phyloP scores from a whole-genome alignment of 1,284 basidiomycete genomes.

The Peniophora sp. region DNA sequence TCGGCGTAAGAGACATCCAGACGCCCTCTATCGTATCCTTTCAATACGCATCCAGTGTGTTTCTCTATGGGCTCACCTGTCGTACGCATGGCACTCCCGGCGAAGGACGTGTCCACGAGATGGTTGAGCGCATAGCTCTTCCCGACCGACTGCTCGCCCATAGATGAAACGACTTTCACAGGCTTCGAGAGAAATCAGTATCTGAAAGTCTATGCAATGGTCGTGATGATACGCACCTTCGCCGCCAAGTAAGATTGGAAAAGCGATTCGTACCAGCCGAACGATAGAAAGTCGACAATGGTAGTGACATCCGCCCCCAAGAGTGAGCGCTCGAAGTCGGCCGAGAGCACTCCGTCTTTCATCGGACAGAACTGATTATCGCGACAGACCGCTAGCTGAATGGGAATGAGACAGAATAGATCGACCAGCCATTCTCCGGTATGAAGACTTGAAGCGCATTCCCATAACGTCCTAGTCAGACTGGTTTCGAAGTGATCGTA shows the following conservation, averaged over 20 bases:
- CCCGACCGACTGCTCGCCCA: constrained; percentile 62
- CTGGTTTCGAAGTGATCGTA: constrained; percentile 9
- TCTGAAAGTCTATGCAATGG: too few species aligned
- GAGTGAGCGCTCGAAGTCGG: constrained; percentile 40
- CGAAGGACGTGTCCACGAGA: constrained; percentile 55
- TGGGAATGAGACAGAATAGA: constrained; percentile 54
- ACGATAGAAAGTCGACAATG: constrained; percentile 46
- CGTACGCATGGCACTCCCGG: constrained; percentile 59
- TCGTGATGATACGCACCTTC: constrained; percentile 36
- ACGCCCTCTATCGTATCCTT: constrained; percentile 38
- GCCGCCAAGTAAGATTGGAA: constrained; percentile 54
- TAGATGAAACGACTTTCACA: constrained; percentile 56
- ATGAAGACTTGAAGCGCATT: constrained; percentile 29
- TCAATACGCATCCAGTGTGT: not conserved
- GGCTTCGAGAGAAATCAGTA: constrained; percentile 27
- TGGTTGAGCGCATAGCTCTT: constrained; percentile 58
- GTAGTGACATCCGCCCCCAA: constrained; percentile 51
- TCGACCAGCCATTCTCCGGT: constrained; percentile 58
- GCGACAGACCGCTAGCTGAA: constrained; percentile 49
- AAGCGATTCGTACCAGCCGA: constrained; percentile 62
- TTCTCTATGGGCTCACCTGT: constrained; percentile 25
- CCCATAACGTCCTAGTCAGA: not conserved
- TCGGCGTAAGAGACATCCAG: constrained; percentile 63
- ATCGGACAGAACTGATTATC: constrained; percentile 55
- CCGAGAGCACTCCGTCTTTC: constrained; percentile 47